Evolutionary conservation across 164 flowering plant species (phyloP).

Genomic region (Vitis riparia): DNA sequence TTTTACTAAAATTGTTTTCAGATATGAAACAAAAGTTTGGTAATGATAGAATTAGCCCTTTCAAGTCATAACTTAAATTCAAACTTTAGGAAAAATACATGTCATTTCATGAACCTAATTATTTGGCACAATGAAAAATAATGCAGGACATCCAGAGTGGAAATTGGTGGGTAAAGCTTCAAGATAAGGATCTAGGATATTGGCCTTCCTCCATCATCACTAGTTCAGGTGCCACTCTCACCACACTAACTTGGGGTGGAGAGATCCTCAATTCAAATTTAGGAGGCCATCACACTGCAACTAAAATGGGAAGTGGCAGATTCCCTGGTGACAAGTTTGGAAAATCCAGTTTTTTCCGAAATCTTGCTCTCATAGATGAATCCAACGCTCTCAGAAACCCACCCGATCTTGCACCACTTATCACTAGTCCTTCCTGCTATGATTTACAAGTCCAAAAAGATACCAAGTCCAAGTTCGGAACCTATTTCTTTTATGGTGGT

Average conservation of each 20-base stretch:
- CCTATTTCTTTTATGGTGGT: slow-evolving; percentile 22
- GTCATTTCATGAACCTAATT: too few relatives aligned
- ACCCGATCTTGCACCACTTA: not conserved
- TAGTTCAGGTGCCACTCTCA: not conserved
- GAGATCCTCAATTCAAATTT: not conserved
- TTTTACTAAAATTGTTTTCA: too few relatives aligned
- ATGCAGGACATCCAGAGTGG: not conserved
- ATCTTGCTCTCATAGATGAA: not conserved
- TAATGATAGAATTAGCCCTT: too few relatives aligned
- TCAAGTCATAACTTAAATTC: too few relatives aligned
- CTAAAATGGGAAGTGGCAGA: slow-evolving; percentile 26
- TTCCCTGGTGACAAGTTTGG: slow-evolving; percentile 9
- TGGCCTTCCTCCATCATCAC: slow-evolving; percentile 13
- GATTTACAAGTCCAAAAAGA: not conserved
- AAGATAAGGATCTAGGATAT: slow-evolving; percentile 6
- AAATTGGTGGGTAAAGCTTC: slow-evolving; percentile 13
- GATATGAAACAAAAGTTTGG: too few relatives aligned
- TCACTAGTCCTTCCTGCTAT: slow-evolving; percentile 13
- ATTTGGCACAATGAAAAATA: too few relatives aligned
- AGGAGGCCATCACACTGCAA: slow-evolving; percentile 9
- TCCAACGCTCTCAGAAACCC: not conserved
- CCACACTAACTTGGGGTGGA: slow-evolving; percentile 13
- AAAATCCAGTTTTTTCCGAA: not conserved
- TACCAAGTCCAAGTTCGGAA: not conserved
- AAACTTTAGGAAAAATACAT: too few relatives aligned